A percentile compares a stretch with the other conserved stretches of the same genome.
Evolutionary conservation across 768 basidiomycete species (phyloP).

Genomic region (Lactarius deliciosus): DNA sequence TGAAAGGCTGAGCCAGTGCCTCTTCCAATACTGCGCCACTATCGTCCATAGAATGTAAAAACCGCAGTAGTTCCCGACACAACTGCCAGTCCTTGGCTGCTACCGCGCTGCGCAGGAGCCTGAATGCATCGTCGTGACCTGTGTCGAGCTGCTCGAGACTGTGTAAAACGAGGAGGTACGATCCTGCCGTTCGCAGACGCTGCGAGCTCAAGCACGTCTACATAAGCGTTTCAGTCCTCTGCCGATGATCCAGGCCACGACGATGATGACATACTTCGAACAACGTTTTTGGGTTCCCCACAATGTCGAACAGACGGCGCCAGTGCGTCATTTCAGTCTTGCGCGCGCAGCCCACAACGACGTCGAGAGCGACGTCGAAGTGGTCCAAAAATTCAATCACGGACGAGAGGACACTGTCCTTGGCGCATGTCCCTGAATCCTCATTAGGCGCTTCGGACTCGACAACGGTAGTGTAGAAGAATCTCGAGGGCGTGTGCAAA

Average conservation of each 20-base stretch:
- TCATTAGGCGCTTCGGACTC: constrained; percentile 67
- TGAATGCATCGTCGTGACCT: constrained; percentile 72
- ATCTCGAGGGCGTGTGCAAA: constrained; percentile 95
- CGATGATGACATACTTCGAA: constrained; percentile 71
- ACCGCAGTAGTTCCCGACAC: constrained; percentile 88
- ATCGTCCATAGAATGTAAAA: constrained; percentile 90
- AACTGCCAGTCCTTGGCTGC: constrained; percentile 84
- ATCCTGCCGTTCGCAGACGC: constrained; percentile 83
- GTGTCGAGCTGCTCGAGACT: constrained; percentile 89
- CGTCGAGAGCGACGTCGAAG: constrained; percentile 87
- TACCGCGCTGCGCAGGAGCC: constrained; percentile 75
- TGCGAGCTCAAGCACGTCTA: constrained; percentile 74
- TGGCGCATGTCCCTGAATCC: constrained; percentile 10
- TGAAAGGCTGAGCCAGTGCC: constrained; percentile 56
- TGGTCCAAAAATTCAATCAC: constrained; percentile 92
- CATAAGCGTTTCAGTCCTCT: constrained; percentile 7
- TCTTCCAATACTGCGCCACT: constrained; percentile 67
- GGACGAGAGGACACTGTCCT: constrained; percentile 48
- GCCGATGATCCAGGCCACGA: not conserved
- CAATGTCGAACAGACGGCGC: constrained; percentile 83
- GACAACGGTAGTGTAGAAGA: constrained; percentile 86
- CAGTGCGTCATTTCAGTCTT: constrained; percentile 95
- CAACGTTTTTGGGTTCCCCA: constrained; percentile 85
- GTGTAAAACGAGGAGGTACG: constrained; percentile 91
- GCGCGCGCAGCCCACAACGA: constrained; percentile 92